phyloP scores from a whole-genome alignment of 2,329 filamentous ascomycete species.

The Coniochaeta pulveracea region DNA sequence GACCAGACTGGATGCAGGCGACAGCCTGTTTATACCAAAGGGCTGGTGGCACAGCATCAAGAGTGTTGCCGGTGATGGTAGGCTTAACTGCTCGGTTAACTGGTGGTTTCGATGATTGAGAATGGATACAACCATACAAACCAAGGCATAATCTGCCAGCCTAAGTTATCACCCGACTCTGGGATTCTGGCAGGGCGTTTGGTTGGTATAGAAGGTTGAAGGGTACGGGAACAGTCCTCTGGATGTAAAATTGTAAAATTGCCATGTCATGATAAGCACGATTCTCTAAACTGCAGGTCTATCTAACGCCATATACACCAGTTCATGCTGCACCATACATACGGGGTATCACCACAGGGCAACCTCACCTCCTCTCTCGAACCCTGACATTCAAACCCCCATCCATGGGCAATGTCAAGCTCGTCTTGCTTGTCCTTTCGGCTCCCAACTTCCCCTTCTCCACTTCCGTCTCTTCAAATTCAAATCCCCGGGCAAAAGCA shows the following conservation, averaged over 20 bases:
- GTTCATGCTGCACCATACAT: no score
- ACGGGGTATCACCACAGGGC: no score
- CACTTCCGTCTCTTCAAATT: conserved; percentile 31
- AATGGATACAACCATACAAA: no score
- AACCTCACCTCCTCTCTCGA: conserved; percentile 10
- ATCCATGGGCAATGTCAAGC: conserved; percentile 53
- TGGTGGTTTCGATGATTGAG: conserved; percentile 74
- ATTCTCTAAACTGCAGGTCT: no score
- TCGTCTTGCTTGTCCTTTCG: conserved; percentile 47
- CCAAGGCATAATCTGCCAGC: no score
- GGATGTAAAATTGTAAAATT: no score
- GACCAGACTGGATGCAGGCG: conserved; percentile 48
- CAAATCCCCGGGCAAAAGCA: conserved; percentile 34
- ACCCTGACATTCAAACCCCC: conserved; percentile 41
- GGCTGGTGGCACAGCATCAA: conserved; percentile 84
- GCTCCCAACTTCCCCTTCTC: conserved; percentile 25
- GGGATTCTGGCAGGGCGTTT: no score
- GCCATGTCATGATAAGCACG: no score
- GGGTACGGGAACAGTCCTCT: no score
- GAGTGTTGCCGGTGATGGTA: conserved; percentile 35
- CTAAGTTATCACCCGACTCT: no score
- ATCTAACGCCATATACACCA: no score
- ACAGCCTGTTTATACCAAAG: conserved; percentile 67
- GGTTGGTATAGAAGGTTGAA: no score
- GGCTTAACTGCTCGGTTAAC: conserved; percentile 42